phyloP scores from a whole-genome alignment of 495 filamentous ascomycete genomes.

The Platismatia glauca region DNA sequence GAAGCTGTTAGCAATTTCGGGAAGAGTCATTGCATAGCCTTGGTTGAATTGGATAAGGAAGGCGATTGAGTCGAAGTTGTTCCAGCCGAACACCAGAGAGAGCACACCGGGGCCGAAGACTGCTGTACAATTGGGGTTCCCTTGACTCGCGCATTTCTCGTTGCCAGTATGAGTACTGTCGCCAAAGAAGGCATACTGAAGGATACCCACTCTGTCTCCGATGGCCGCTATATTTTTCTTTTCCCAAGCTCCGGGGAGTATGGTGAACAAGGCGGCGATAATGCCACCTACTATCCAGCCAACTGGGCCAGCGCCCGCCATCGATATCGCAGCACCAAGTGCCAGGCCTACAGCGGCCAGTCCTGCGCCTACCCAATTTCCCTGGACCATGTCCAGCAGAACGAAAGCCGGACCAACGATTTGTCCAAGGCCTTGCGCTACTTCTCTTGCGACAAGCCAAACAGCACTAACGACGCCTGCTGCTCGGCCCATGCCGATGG shows the following conservation, averaged over 20 bases:
- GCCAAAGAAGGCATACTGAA: neutral
- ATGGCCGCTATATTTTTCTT: neutral
- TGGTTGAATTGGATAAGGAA: slow-evolving; percentile 10
- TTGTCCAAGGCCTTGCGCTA: neutral
- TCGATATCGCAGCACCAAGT: neutral
- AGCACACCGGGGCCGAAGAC: slow-evolving; percentile 9
- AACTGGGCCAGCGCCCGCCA: neutral
- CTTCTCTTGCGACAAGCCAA: neutral
- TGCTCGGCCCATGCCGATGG: neutral
- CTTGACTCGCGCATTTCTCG: neutral
- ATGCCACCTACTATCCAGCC: neutral
- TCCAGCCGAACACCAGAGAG: neutral
- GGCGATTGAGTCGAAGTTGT: slow-evolving; percentile 7
- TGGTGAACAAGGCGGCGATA: neutral
- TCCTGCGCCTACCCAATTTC: neutral
- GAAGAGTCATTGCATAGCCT: slow-evolving; percentile 11
- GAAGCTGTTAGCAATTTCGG: slow-evolving; percentile 5
- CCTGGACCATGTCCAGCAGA: neutral
- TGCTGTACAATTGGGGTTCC: slow-evolving; percentile 6
- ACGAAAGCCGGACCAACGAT: neutral
- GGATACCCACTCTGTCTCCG: neutral
- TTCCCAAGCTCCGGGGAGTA: neutral
- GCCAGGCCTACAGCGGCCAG: neutral
- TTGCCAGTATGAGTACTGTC: neutral
- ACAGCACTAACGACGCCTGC: neutral